These are phyloP conservation scores for Suillus fuscotomentosus DNA, from an alignment of 768 basidiomycete genomes.

Conservation along the genomic window DNA sequence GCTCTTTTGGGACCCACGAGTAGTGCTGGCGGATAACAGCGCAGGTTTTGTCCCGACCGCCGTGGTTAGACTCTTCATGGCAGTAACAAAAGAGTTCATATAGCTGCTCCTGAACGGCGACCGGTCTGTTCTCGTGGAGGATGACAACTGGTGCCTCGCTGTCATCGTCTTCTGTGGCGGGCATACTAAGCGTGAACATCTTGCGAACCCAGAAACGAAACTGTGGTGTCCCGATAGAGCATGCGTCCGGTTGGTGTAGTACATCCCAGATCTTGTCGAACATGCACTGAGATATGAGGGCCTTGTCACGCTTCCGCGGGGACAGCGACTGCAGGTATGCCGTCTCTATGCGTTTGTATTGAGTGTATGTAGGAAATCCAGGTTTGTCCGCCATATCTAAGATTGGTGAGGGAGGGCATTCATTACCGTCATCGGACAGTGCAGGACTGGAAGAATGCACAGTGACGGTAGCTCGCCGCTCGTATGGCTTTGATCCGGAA, in stretches of 20 bases:
- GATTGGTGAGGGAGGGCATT: constrained; percentile 4
- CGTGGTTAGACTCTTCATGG: constrained; percentile 64
- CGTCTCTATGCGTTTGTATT: constrained; percentile 57
- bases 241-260: constrained; percentile 49
- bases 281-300: constrained; percentile 67
- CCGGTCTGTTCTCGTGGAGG: constrained; percentile 68
- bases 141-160: constrained; percentile 41
- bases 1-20: constrained; percentile 83
- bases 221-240: constrained; percentile 53
- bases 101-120: constrained; percentile 75
- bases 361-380: constrained; percentile 61
- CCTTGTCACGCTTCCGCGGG: constrained; percentile 60
- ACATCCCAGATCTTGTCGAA: constrained; percentile 75
- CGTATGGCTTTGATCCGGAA: constrained; percentile 20
- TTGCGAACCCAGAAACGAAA: constrained; percentile 85
- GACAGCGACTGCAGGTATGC: constrained; percentile 60
- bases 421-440: neutral
- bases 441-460: constrained; percentile 8
- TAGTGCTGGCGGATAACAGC: constrained; percentile 65
- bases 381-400: constrained; percentile 23
- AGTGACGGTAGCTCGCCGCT: constrained; percentile 12
- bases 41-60: constrained; percentile 79
- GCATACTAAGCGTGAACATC: constrained; percentile 61
- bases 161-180: constrained; percentile 17
- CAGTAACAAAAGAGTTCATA: constrained; percentile 77